Evolutionary conservation across 352 stramenopile species (phyloP).

Genomic region (Globisporangium acanthophoron): DNA sequence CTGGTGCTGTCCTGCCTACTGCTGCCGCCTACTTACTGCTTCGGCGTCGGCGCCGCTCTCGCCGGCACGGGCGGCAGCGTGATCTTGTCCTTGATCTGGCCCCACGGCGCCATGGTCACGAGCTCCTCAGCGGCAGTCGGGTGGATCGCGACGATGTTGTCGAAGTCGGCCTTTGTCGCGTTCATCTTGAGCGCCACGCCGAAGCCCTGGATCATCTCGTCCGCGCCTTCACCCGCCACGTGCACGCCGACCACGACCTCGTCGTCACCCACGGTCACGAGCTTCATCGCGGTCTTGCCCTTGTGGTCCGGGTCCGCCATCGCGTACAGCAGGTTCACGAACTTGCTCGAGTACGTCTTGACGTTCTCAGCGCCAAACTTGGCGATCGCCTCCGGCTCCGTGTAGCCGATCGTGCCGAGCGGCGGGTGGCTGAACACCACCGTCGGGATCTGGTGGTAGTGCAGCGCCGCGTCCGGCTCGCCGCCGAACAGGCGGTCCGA

Average conservation of each 20-base stretch:
- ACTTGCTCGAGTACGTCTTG: constrained; percentile 91
- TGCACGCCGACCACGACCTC: constrained; percentile 97
- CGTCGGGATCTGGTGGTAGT: constrained; percentile 92
- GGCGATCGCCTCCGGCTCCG: constrained; percentile 80
- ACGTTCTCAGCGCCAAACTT: constrained; percentile 90
- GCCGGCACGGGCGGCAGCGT: constrained; percentile 26
- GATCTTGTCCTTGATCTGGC: constrained; percentile 76
- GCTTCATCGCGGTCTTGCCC: constrained; percentile 94
- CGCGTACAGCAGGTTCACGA: constrained; percentile 95
- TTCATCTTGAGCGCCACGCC: constrained; percentile 98
- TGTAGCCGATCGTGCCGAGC: constrained; percentile 93
- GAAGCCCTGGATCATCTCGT: constrained; percentile 99
- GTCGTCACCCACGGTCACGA: constrained; percentile 84
- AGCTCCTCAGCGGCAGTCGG: constrained; percentile 96
- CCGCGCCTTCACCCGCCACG: constrained; percentile 90
- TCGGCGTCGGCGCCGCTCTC: constrained; percentile 19
- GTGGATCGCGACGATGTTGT: constrained; percentile 95
- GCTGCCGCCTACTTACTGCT: constrained; percentile 16
- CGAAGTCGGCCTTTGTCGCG: constrained; percentile 96
- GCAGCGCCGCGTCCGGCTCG: constrained; percentile 38
- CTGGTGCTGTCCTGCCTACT: background rate
- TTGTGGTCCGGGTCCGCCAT: constrained; percentile 83
- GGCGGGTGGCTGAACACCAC: constrained; percentile 96
- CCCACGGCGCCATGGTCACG: constrained; percentile 91
- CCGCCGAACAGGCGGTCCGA: constrained; percentile 87